Evolutionary conservation across 352 stramenopile genomes (phyloP), one percentile per base, ranked within the genome.

Genomic region (Phytophthora cryptogea): DNA sequence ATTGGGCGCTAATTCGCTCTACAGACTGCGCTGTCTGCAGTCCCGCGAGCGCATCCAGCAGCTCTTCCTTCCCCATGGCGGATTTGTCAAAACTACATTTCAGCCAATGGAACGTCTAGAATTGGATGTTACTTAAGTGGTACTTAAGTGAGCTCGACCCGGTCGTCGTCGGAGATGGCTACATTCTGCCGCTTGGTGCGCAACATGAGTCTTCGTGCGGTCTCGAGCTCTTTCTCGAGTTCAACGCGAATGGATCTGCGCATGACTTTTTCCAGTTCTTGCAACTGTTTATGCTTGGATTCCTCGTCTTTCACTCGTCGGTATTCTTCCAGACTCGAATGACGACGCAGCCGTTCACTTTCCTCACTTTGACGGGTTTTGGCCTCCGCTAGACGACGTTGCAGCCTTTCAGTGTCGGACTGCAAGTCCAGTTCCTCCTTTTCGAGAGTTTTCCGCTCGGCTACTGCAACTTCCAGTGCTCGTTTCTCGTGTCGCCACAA

Each of bases 201-300:
- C 40, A 78, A 68, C 52, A 81, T 56, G 36, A 72, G 62, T 1
- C 83, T 65, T 16, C 81, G 63, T 20, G 72, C 48, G 0, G 70
- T 71, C 39, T 93, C 78, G 1, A 86, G 57, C 45, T 89, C 76
- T n/a, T 71, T 70, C 61, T 91, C 83, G 1, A 93, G 63, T 16
- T 90, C 83, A 32, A 78, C 45, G 11, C 81, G 81, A 54, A 91
- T 86, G 13, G 85, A 58, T 26, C 67, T 52, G 2, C 81, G 68
- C 63, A 82, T 88, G 13, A 57, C 46, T 17, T 8, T 42, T 53
- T 89, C 80, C 26, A 81, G 58, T 11, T 77, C 67, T 13, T 72
- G 48, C 13, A 90, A 59, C 13, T 72, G 57, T 17, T 68, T 66
- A 8, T 72, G 53, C 23, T 70, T 71, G 6, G 26, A 17, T 41